Evolutionary conservation across 2,329 filamentous ascomycete genomes (phyloP).

Genomic region (Neofusicoccum cordaticola): DNA sequence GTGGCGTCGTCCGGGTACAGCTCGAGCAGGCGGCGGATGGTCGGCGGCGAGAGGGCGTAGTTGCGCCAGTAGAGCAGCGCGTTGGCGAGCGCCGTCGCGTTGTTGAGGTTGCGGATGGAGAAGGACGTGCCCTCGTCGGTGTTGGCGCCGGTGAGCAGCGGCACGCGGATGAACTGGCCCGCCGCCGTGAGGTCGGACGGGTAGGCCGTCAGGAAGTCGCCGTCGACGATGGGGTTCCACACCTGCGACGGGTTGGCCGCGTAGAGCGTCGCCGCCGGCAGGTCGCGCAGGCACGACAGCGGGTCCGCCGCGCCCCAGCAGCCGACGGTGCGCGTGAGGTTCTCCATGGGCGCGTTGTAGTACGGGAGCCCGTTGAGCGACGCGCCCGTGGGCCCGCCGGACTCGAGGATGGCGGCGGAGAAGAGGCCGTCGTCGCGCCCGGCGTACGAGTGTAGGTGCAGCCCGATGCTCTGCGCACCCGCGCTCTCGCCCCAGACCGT

Average conservation of each 20-base stretch:
- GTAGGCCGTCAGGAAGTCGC: constrained; percentile 25
- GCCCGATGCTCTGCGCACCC: constrained; percentile 38
- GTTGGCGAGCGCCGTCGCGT: constrained; percentile 49
- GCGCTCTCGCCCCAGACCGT: constrained; percentile 39
- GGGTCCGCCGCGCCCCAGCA: constrained; percentile 1
- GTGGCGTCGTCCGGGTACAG: constrained; percentile 30
- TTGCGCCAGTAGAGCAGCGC: constrained; percentile 36
- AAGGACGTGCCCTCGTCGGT: constrained; percentile 64
- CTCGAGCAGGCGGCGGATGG: constrained; percentile 30
- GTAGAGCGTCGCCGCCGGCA: constrained; percentile 26
- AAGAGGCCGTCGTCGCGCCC: constrained; percentile 43
- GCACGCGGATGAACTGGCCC: constrained; percentile 61
- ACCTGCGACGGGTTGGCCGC: constrained; percentile 23
- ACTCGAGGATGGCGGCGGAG: constrained; percentile 41
- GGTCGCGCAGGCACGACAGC: constrained; percentile 38
- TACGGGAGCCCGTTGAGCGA: constrained; percentile 32
- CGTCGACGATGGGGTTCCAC: constrained; percentile 26
- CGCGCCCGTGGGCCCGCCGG: constrained; percentile 32
- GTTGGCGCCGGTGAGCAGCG: constrained; percentile 62
- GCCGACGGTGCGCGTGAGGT: constrained; percentile 1
- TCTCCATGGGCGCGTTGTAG: constrained; percentile 24
- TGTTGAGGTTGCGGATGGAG: constrained; percentile 53
- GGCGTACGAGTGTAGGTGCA: constrained; percentile 37
- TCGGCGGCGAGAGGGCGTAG: constrained; percentile 30
- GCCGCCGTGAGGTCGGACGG: constrained; percentile 25